phyloP scores from a whole-genome alignment of 352 stramenopile species.

The Phytophthora chlamydospora region DNA sequence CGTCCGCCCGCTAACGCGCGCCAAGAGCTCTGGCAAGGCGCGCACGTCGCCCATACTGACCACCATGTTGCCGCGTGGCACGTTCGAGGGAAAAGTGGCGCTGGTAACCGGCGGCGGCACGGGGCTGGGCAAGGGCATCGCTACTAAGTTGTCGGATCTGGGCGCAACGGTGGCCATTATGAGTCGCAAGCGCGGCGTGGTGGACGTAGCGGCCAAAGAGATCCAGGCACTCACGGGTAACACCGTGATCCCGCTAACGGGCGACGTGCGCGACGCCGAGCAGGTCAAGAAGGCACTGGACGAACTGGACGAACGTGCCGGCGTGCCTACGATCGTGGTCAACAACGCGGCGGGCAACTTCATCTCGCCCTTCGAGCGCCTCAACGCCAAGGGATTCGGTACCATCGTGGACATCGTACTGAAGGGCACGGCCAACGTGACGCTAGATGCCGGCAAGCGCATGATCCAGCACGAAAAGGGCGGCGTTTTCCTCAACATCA shows the following conservation, averaged over 20 bases:
- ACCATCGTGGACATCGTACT: constrained; percentile 97
- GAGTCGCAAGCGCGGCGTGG: constrained; percentile 91
- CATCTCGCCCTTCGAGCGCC: constrained; percentile 89
- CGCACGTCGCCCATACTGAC: constrained; percentile 44
- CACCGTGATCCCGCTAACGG: constrained; percentile 67
- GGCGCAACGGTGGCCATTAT: constrained; percentile 95
- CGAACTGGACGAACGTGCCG: constrained; percentile 65
- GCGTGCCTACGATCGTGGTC: constrained; percentile 80
- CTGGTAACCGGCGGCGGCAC: constrained; percentile 96
- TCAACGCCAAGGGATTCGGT: constrained; percentile 95
- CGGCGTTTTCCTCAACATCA: constrained; percentile 97
- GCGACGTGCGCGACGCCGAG: constrained; percentile 90
- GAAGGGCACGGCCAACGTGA: constrained; percentile 87
- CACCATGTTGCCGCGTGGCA: constrained; percentile 74
- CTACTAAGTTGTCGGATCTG: constrained; percentile 92
- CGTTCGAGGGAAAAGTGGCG: constrained; percentile 86
- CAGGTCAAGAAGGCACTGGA: constrained; percentile 89
- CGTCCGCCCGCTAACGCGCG: constrained; percentile 6
- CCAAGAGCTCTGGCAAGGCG: constrained; percentile 26
- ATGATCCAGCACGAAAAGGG: constrained; percentile 78
- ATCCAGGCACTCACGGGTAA: constrained; percentile 74
- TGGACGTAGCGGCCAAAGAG: constrained; percentile 85
- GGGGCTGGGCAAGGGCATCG: constrained; percentile 95
- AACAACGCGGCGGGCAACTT: constrained; percentile 95
- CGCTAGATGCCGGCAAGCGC: constrained; percentile 76